Base-by-base conservation (phyloP, 805 yeast species). In the Maudiozyma pseudohumilis region DNA sequence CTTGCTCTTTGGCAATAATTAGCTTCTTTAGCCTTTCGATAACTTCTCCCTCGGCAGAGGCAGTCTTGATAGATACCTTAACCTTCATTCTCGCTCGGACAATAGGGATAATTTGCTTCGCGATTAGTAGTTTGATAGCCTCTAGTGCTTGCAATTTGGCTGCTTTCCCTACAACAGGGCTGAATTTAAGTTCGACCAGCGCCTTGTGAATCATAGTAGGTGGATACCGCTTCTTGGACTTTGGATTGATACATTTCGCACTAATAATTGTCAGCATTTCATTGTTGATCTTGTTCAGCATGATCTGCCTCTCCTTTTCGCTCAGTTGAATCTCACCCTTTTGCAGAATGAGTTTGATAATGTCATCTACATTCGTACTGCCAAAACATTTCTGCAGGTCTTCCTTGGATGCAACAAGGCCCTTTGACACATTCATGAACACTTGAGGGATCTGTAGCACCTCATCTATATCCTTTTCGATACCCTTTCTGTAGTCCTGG, bases 381-480 rank as follows among this genome's bases (percentile, higher is more conserved):
- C 82, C 87, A 56, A 92, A 89, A 2, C 80, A 69, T 39, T 75
- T 70, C 45, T 70, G 64, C 17, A 92, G 64, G 41, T 89, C 96
- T 8, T 85, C 95, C 47, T 82, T 75, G 13, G 88, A 77, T 3
- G 97, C 97, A 1, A 84, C 88, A 44, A 77, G 86, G 2, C 98
- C 98, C 54, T 92, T 92, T 12, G 95, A 85, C 0, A 88, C 97
- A 53, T 92, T 92, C 25, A 76, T 57, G 52, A 92, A 92, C 1
- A 92, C 94, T 58, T 83, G 95, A n/a, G 87, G 95, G 37, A 92
- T 86, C 58, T 92, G 98, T 26, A 92, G 66, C 2, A 92, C 98
- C 55, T 92, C 98, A 63, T 92, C 97, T 7, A 92, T 59, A 56
- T 92, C 96, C 48, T 85, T 89, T 54, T 92, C 98, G 47, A 52